Percentiles rank a stretch among this genome's conserved stretches.
Conservation (phyloP, 1,139 yeast genomes). For the Saccharomycopsis hybrid region DNA sequence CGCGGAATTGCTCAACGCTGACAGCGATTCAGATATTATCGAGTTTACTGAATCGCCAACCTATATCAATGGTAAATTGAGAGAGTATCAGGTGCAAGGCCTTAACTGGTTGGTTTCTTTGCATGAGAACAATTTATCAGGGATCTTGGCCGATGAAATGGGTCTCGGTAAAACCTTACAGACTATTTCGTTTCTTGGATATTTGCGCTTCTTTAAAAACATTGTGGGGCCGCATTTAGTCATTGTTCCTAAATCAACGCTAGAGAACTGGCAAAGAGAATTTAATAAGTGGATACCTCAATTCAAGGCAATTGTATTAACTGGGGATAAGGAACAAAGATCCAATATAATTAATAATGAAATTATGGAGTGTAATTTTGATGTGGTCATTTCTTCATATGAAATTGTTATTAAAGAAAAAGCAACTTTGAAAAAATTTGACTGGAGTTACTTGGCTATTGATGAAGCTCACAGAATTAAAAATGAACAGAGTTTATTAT, state of each 20-base stretch:
- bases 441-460: conserved; percentile 69
- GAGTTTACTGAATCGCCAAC: conserved; percentile 64
- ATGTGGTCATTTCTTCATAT: conserved; percentile 66
- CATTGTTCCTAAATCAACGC: conserved; percentile 71
- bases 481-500: conserved; percentile 66
- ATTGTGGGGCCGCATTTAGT: conserved; percentile 70
- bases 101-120: conserved; percentile 84
- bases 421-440: conserved; percentile 52
- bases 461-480: conserved; percentile 83
- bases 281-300: conserved; percentile 77
- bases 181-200: conserved; percentile 79
- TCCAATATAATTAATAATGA: conserved; percentile 43
- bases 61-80: conserved; percentile 53
- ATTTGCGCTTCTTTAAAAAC: conserved; percentile 52
- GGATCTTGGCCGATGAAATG: conserved; percentile 97
- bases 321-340: conserved; percentile 69
- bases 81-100: conserved; percentile 90
- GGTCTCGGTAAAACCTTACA: conserved; percentile 95
- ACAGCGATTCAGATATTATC: conserved; percentile 36
- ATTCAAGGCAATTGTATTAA: conserved; percentile 57
- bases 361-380: conserved; percentile 58
- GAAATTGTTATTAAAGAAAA: conserved; percentile 76
- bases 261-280: conserved; percentile 77
- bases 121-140: conserved; percentile 78
- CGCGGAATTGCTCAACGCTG: conserved; percentile 45